These are phyloP conservation scores for Starmera stellimalicola DNA, from an alignment of 1,139 yeast species.

Conservation along the genomic window DNA sequence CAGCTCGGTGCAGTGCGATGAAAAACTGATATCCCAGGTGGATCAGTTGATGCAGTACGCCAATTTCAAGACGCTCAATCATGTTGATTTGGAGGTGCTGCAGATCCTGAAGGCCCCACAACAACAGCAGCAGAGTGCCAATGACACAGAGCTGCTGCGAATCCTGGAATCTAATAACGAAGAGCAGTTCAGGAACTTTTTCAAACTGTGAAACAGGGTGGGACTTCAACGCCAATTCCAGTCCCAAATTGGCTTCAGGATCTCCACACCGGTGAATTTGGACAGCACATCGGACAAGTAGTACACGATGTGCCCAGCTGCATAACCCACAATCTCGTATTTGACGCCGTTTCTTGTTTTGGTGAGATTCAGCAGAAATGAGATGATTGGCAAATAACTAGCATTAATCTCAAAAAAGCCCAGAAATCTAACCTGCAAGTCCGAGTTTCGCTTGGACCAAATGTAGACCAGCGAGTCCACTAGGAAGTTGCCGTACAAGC, in stretches of 20 bases:
- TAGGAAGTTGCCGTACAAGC: conserved; percentile 6
- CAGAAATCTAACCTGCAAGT: conserved; percentile 5
- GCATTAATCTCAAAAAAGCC: conserved; percentile 9
- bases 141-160: conserved; percentile 1
- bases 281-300: conserved; percentile 14
- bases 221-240: conserved; percentile 5
- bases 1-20: neutral
- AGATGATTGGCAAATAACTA: conserved; percentile 8
- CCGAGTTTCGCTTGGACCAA: conserved; percentile 15
- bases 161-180: conserved; percentile 1
- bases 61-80: conserved; percentile 10
- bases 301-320: conserved; percentile 15
- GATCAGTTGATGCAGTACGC: conserved; percentile 6
- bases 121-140: too few relatives aligned
- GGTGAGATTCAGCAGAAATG: conserved; percentile 2
- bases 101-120: too few relatives aligned
- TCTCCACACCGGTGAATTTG: conserved; percentile 13
- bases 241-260: conserved; percentile 16
- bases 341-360: neutral
- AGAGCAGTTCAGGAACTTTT: too few relatives aligned
- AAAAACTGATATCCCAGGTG: neutral
- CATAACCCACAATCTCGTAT: conserved; percentile 3
- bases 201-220: neutral
- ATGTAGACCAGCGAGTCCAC: conserved; percentile 10
- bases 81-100: conserved; percentile 8